Conservation (phyloP, 352 stramenopile genomes). For the Blastocystis sp. region DNA sequence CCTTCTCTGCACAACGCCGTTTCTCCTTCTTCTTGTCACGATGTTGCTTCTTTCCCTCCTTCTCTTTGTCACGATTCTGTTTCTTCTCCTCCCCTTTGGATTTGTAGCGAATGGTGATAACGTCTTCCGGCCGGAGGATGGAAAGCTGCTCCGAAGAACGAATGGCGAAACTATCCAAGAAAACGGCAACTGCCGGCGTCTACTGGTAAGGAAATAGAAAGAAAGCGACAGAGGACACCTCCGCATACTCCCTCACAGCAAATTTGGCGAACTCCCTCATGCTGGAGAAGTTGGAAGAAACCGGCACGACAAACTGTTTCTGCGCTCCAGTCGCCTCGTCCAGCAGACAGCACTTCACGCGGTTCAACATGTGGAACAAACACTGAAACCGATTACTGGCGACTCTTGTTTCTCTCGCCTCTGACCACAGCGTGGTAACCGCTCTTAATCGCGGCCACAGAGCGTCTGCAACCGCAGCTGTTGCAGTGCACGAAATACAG, state of each 20-base stretch:
- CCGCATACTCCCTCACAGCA: neutral
- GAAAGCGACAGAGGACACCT: neutral
- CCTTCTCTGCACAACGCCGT: neutral
- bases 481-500: constrained; percentile 97
- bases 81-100: constrained; percentile 19
- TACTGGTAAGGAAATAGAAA: neutral
- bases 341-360: constrained; percentile 13
- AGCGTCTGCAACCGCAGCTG: constrained; percentile 91
- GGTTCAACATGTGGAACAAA: constrained; percentile 23
- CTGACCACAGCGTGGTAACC: constrained; percentile 93
- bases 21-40: neutral
- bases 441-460: constrained; percentile 91
- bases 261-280: neutral
- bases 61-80: neutral
- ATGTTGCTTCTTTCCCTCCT: neutral
- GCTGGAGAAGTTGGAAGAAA: neutral
- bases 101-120: neutral
- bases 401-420: constrained; percentile 72
- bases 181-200: neutral
- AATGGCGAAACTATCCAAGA: neutral
- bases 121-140: neutral
- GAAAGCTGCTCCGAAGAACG: neutral
- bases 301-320: neutral
- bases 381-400: constrained; percentile 12
- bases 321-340: neutral